These are phyloP conservation scores for Cercospora sojina DNA, from an alignment of 2,329 filamentous ascomycete species.

Conservation along the genomic window DNA sequence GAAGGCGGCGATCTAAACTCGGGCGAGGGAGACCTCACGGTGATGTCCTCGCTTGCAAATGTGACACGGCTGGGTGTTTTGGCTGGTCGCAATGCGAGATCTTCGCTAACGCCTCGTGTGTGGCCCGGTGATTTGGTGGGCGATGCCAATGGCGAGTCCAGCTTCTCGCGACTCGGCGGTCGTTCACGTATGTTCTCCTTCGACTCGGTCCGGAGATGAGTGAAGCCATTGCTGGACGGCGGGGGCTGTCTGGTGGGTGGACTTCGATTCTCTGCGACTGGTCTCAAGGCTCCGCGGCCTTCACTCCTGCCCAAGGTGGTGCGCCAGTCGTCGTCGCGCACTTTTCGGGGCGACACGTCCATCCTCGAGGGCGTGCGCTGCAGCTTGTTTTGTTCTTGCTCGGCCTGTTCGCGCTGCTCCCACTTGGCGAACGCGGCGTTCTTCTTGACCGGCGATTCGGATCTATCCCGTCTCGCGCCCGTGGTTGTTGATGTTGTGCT, in stretches of 20 bases:
- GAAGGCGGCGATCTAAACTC: slow-evolving; percentile 28
- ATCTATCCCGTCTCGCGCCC: slow-evolving; percentile 35
- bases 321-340: slow-evolving; percentile 38
- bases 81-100: slow-evolving; percentile 26
- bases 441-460: slow-evolving; percentile 40
- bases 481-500: slow-evolving; percentile 15
- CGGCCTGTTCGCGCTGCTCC: slow-evolving; percentile 32
- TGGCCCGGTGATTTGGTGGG: slow-evolving; percentile 29
- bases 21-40: slow-evolving; percentile 6
- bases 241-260: slow-evolving; percentile 15
- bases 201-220: slow-evolving; percentile 27
- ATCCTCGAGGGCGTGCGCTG: slow-evolving; percentile 27
- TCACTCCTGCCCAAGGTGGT: slow-evolving; percentile 33
- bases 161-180: slow-evolving; percentile 24
- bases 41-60: slow-evolving; percentile 7
- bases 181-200: slow-evolving; percentile 33
- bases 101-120: slow-evolving; percentile 29
- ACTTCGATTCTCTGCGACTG: slow-evolving; percentile 35
- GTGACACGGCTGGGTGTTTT: slow-evolving; percentile 17
- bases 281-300: slow-evolving; percentile 33
- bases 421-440: slow-evolving; percentile 39
- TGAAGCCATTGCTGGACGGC: slow-evolving; percentile 16
- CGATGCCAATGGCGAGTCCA: slow-evolving; percentile 20
- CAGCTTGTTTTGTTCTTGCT: slow-evolving; percentile 24
- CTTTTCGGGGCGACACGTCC: slow-evolving; percentile 35